Evolutionary conservation across 2,329 filamentous ascomycete species (phyloP), one percentile per base, ranked within the genome.

Genomic region (Escovopsis weberi): DNA sequence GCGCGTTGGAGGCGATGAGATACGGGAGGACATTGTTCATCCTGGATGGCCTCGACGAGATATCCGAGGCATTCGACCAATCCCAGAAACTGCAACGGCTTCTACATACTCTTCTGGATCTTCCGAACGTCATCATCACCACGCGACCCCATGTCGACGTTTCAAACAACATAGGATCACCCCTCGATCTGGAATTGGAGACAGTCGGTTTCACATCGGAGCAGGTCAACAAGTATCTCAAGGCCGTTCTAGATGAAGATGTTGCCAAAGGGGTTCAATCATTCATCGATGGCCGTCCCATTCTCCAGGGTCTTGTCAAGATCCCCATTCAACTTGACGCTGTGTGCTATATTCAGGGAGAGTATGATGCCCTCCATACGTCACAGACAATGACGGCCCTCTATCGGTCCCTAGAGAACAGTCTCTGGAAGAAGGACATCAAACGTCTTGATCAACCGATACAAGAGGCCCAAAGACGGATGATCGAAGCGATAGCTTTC

Each of bases 311-410:
- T 5, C 55, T 68, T 26, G 53, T 63, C 2, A 61, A 56, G n/a
- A 66, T 68, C 36, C 66, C 64, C 0, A 62, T 68, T 44, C 63
- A 62, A 40, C 51, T 69, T 0, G 66, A 68, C 52, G 65, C 65
- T 1, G 43, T 68, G 23, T 68, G 64, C 44, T 62, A 52, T 38
- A 58, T 41, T 12, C 67, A 62, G 63, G 44, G 23, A 23, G 6
- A 23, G 6, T 6, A 55, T 0, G 45, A 52, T 26, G 41, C 51
- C 18, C 12, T 26, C n/a, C n/a, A 44, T 8, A 33, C 35, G 23
- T 33, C 33, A 12, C 9, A 28, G 19, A 44, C 38, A 3, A 41
- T 44, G 42, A 35, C 42, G 2, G 46, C 43, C 37, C 39, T 61
- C 9, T 61, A 60, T 47, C 8, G 50, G 47, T 45, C 48, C 2